A percentile compares a stretch with the other conserved stretches of the same genome.
These are phyloP conservation scores for Triadica sebifera DNA, from an alignment of 345 rosid species.

Conservation along the genomic window DNA sequence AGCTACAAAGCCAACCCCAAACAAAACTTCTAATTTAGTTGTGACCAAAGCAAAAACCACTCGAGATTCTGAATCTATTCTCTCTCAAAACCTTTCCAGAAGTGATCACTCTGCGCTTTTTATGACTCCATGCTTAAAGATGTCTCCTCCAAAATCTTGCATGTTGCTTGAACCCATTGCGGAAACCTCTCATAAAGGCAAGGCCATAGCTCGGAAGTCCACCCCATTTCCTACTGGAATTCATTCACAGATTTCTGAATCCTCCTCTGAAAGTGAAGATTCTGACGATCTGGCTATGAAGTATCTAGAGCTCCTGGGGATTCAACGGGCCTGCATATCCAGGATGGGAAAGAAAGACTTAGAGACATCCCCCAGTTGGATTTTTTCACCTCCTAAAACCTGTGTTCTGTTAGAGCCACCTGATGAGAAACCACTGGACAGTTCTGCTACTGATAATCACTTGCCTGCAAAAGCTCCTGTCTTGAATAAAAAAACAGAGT, in stretches of 20 bases:
- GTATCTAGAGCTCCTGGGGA: conserved; percentile 78
- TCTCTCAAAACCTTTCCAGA: conserved; percentile 41
- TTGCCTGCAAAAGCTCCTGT: conserved; percentile 17
- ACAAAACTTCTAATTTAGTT: conserved; percentile 33
- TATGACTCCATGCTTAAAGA: conserved; percentile 70
- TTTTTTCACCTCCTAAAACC: conserved; percentile 83
- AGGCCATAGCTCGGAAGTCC: conserved; percentile 36
- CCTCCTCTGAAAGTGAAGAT: conserved; percentile 52
- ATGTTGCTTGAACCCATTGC: conserved; percentile 57
- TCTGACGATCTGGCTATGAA: conserved; percentile 43
- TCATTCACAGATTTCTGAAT: conserved; percentile 46
- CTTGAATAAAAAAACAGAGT: conserved; percentile 16
- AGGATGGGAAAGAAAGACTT: conserved; percentile 44
- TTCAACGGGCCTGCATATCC: conserved; percentile 40
- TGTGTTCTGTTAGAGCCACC: conserved; percentile 68
- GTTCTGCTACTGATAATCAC: conserved; percentile 21
- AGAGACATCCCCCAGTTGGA: conserved; percentile 73
- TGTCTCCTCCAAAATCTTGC: conserved; percentile 85
- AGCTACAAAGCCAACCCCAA: conserved; percentile 29
- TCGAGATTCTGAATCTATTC: conserved; percentile 30
- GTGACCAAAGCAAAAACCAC: conserved; percentile 18
- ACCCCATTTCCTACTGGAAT: conserved; percentile 57
- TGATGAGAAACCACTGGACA: conserved; percentile 35
- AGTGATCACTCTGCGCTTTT: conserved; percentile 43
- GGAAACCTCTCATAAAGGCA: conserved; percentile 33